Conservation (phyloP, 306 rosid species). For the Citrullus colocynthis region DNA sequence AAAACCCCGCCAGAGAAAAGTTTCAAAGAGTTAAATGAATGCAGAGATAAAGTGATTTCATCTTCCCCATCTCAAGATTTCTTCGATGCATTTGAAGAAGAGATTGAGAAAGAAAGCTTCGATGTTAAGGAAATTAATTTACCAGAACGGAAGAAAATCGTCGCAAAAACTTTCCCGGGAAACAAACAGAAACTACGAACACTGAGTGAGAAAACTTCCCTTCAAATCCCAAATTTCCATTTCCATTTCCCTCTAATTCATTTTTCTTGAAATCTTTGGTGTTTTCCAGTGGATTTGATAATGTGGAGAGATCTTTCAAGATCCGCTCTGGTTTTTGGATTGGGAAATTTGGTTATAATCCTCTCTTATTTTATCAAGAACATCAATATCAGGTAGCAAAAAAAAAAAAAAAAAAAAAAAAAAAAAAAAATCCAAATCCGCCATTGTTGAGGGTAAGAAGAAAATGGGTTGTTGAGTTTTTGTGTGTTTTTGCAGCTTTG, state of each 20-base stretch:
- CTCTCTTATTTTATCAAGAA: constrained; percentile 63
- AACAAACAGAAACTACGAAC: background rate
- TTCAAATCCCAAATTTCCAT: constrained; percentile 1
- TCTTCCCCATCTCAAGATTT: constrained; percentile 16
- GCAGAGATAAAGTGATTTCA: constrained; percentile 40
- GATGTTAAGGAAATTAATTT: constrained; percentile 53
- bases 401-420: no score
- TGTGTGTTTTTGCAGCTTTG: constrained; percentile 33
- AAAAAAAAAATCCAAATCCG: background rate
- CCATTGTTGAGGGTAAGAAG: background rate
- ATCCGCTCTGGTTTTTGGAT: constrained; percentile 64
- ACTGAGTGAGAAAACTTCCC: background rate
- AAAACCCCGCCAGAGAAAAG: constrained; percentile 24
- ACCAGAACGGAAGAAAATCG: constrained; percentile 20
- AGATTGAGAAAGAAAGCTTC: constrained; percentile 30
- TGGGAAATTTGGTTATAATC: constrained; percentile 53
- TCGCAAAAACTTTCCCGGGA: background rate
- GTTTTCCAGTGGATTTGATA: constrained; percentile 52
- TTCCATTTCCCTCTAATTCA: background rate
- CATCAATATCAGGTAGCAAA: constrained; percentile 46
- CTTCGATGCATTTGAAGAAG: constrained; percentile 14
- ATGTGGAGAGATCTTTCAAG: constrained; percentile 89
- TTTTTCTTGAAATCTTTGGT: background rate
- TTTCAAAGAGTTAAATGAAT: constrained; percentile 42
- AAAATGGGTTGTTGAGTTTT: constrained; percentile 9